phyloP scores from a whole-genome alignment of 1,284 basidiomycete species.

The Ceratorhiza oryzae-sativae region DNA sequence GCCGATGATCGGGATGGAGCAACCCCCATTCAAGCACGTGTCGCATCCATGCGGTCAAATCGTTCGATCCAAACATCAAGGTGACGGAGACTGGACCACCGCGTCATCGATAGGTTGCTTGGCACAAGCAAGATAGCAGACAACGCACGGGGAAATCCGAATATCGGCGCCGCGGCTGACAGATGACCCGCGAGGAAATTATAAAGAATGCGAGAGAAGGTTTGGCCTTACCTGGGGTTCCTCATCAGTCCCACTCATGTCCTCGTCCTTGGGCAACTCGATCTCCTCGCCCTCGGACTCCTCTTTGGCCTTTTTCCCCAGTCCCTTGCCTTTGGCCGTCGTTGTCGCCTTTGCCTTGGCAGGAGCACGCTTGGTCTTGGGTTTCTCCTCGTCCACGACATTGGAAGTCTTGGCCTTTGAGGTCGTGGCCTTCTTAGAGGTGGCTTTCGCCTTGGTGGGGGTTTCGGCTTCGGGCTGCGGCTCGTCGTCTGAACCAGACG shows the following conservation, averaged over 20 bases:
- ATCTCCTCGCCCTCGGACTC: conserved; percentile 22
- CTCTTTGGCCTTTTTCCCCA: conserved; percentile 22
- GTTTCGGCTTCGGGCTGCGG: conserved; percentile 13
- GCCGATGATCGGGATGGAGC: too few relatives aligned
- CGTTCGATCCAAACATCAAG: too few relatives aligned
- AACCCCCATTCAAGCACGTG: too few relatives aligned
- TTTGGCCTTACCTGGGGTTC: conserved; percentile 20
- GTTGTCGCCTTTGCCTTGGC: conserved; percentile 6
- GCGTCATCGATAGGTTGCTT: too few relatives aligned
- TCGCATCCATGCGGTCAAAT: too few relatives aligned
- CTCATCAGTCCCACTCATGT: conserved; percentile 36
- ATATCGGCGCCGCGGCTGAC: neutral
- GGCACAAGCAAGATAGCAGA: too few relatives aligned
- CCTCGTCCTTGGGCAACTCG: conserved; percentile 32
- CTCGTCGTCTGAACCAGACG: conserved; percentile 24
- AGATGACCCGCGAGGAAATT: neutral
- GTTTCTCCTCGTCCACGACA: too few relatives aligned
- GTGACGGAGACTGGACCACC: too few relatives aligned
- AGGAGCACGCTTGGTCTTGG: conserved; percentile 19
- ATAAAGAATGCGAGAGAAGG: neutral
- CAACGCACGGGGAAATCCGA: conserved; percentile 6
- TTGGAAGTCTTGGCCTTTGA: conserved; percentile 21
- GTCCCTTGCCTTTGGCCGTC: conserved; percentile 21
- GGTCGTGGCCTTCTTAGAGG: conserved; percentile 22
- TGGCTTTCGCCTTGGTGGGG: neutral